A percentile compares a stretch with the other conserved stretches of the same genome.
Evolutionary conservation across 2,329 filamentous ascomycete species (phyloP).

Genomic region (Colletotrichum costaricense): DNA sequence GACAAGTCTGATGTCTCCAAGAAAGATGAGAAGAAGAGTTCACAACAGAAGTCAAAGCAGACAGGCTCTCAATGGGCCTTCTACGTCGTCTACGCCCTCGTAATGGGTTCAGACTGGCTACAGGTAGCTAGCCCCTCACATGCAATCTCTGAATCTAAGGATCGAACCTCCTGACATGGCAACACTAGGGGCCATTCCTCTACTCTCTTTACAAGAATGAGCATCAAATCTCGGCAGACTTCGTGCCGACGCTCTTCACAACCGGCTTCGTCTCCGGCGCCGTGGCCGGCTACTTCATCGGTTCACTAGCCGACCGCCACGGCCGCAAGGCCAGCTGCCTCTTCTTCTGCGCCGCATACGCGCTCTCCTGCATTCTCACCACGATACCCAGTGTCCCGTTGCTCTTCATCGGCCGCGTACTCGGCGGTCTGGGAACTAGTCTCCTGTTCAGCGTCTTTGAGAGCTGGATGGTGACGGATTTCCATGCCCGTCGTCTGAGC

Average conservation of each 20-base stretch:
- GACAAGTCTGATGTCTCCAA: not conserved
- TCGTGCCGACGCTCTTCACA: conserved; percentile 54
- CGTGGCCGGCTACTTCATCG: conserved; percentile 57
- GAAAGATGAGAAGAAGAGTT: not conserved
- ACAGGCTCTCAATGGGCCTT: conserved; percentile 46
- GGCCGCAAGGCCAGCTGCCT: conserved; percentile 65
- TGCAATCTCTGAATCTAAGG: not conserved
- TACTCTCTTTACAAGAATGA: conserved; percentile 50
- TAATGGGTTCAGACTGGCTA: conserved; percentile 64
- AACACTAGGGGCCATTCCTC: conserved; percentile 46
- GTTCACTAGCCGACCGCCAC: conserved; percentile 59
- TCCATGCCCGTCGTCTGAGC: conserved; percentile 55
- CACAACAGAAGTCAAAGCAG: not conserved
- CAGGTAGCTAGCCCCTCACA: conserved; percentile 47
- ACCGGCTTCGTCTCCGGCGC: conserved; percentile 57
- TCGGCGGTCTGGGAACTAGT: conserved; percentile 66
- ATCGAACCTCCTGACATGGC: not conserved
- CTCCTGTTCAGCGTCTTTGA: conserved; percentile 70
- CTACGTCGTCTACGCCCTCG: conserved; percentile 57
- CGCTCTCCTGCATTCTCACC: conserved; percentile 60
- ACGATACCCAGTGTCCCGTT: conserved; percentile 46
- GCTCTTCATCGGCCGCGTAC: conserved; percentile 63
- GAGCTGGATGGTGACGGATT: conserved; percentile 71
- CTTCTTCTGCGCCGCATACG: conserved; percentile 64
- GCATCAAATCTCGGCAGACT: conserved; percentile 40